Base-by-base conservation (phyloP, 768 basidiomycete genomes). In the Boletus reticulatus region DNA sequence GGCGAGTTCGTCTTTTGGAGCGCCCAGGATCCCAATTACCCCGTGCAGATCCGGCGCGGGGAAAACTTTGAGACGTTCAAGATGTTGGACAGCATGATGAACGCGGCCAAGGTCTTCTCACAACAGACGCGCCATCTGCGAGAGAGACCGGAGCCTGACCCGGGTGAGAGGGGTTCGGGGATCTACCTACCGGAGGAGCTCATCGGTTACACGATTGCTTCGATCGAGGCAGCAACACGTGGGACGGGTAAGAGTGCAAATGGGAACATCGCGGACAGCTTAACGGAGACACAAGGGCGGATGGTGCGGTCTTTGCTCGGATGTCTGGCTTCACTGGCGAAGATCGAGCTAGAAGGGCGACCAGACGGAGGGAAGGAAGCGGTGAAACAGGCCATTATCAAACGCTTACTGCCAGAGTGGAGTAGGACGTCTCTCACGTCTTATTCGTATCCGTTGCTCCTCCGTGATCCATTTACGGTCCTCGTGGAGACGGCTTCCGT, bases 151-250 rank as follows among this genome's bases (percentile, higher is more conserved):
- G 87, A 89, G 65, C 85, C 87, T 4, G 88, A 92, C 14, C 63
- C 72, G 3, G 82, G 84, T 3, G 89, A 92, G 56, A 80, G 91
- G 24, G 94, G 94, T 1, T 81, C 83, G 0, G 92, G 93, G 6
- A 82, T 95, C 45, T 98, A 97, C 66, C 77, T 99, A 2, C 94
- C 97, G 0, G 91, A 96, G 61, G 94, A 98, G 60, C 75, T 98
- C 16, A 76, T 96, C 37, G 90, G 89, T 4, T 98, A 96, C 70
- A 95, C 95, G 4, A 80, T 98, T 37, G 77, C 88, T 3, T 77
- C 84, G 7, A 80, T 94, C 51, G 97, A 98, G 72, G 81, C 90
- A 16, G 80, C 89, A 0, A 84, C 88, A 55, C 81, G 97, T 24
- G 94, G 94, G 4, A 69, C 79, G 19, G 80, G 80, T 12, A 62